These are phyloP conservation scores for Melampsora larici-populina DNA, from an alignment of 1,284 basidiomycete species.

Conservation along the genomic window DNA sequence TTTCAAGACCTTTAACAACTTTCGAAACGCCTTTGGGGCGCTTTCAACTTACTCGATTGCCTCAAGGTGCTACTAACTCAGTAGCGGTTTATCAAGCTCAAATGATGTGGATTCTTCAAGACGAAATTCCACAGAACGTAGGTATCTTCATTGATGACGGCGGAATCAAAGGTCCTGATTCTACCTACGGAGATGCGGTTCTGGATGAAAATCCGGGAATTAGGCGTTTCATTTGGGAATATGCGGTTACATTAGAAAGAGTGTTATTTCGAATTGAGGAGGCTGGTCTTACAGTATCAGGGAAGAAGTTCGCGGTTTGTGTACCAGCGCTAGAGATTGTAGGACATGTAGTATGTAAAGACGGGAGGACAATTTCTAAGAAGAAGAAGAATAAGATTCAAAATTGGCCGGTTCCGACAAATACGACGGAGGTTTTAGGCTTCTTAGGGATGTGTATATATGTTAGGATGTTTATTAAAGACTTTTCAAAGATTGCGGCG, in stretches of 20 bases:
- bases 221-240: slow-evolving; percentile 19
- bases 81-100: too few species aligned
- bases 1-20: too few species aligned
- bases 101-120: too few species aligned
- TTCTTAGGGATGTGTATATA: slow-evolving; percentile 30
- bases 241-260: slow-evolving; percentile 9
- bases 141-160: too few species aligned
- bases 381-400: too few species aligned
- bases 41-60: too few species aligned
- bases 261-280: slow-evolving; percentile 25
- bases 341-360: slow-evolving; percentile 23
- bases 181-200: too few species aligned
- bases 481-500: background rate
- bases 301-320: background rate
- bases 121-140: too few species aligned
- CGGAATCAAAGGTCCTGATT: too few species aligned
- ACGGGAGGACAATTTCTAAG: too few species aligned
- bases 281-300: slow-evolving; percentile 24
- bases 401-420: background rate
- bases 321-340: slow-evolving; percentile 27
- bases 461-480: slow-evolving; percentile 38
- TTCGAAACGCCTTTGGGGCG: too few species aligned
- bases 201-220: background rate
- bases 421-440: background rate
- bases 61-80: too few species aligned